Evolutionary conservation across 495 filamentous ascomycete genomes (phyloP), one percentile per base, ranked within the genome.

Genomic region (Penicillium goetzii): DNA sequence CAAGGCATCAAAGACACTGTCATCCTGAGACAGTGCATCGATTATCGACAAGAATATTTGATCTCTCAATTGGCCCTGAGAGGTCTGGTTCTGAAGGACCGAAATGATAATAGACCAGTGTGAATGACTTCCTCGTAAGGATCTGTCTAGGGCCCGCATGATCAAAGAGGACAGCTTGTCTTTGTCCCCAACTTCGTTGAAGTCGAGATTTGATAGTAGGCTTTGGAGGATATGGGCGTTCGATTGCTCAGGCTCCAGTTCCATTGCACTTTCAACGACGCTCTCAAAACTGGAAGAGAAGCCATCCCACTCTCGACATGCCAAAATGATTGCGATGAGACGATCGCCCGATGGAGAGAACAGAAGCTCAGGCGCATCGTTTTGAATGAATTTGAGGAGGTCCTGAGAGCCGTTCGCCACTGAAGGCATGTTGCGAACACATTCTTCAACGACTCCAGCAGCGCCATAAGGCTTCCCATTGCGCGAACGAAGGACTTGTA

Each of bases 401-500:
- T 73, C 65, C 17, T 69, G 58, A 0, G 75, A 82, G 2, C 54
- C 47, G 52, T 74, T 70, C 3, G 74, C 74, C 33, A 82, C 60
- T 21, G 74, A 75, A 0, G 81, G 78, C 23, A 85, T 68, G n/a
- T 65, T 73, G 45, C 75, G 72, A 45, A 83, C 65, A 56, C 78
- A 79, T 43, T 80, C 75, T 61, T 85, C 80, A 4, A 95, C 69
- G 4, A 87, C 80, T 6, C 84, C 84, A 21, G 92, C 90, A 15
- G 89, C 89, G 15, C 89, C 91, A 67, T 91, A 96, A 0, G 92
- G 90, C 68, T 95, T 95, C 49, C 91, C 92, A 64, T 93, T 90
- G 52, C 90, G 80, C 28, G 76, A 76, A 43, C 74, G 76, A 17
- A 89, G 60, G 3, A 85, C 71, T 19, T 81, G 66, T 15, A 87